phyloP scores from a whole-genome alignment of 306 rosid species.

The Malus sylvestris region DNA sequence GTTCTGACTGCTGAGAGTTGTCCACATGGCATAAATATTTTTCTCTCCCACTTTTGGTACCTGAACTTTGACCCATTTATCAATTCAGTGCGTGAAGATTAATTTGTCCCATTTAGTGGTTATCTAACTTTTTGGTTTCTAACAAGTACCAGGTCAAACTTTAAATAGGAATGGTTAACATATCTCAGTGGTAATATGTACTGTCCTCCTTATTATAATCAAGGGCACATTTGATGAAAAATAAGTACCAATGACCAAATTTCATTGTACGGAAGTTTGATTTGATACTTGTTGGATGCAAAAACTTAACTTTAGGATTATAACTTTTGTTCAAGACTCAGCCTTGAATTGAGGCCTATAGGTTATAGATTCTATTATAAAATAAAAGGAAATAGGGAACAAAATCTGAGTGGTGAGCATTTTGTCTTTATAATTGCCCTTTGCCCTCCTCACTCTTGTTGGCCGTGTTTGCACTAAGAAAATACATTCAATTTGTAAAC shows the following conservation, averaged over 20 bases:
- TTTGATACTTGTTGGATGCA: not conserved
- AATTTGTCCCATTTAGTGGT: not conserved
- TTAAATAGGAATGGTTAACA: not conserved
- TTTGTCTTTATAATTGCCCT: not conserved
- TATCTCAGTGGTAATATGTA: not conserved
- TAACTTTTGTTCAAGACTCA: not conserved
- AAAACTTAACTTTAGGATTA: not conserved
- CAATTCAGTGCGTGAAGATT: not conserved
- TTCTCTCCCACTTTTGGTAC: not conserved
- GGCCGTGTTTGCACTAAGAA: not conserved
- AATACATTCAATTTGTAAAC: not conserved
- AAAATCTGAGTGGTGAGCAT: not conserved
- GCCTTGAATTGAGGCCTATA: not conserved
- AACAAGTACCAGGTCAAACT: not conserved
- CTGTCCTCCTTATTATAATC: not conserved
- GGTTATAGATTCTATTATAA: not conserved
- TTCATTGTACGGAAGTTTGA: not conserved
- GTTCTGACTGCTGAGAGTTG: not conserved
- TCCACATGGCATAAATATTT: not conserved
- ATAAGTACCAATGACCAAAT: not conserved
- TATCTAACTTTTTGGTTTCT: not conserved
- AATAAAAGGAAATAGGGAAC: not conserved
- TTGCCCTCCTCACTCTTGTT: not conserved
- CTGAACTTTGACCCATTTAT: not conserved
- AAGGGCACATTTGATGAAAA: not conserved